phyloP scores from a whole-genome alignment of 441 rosid species.

The Erodium trifolium region DNA sequence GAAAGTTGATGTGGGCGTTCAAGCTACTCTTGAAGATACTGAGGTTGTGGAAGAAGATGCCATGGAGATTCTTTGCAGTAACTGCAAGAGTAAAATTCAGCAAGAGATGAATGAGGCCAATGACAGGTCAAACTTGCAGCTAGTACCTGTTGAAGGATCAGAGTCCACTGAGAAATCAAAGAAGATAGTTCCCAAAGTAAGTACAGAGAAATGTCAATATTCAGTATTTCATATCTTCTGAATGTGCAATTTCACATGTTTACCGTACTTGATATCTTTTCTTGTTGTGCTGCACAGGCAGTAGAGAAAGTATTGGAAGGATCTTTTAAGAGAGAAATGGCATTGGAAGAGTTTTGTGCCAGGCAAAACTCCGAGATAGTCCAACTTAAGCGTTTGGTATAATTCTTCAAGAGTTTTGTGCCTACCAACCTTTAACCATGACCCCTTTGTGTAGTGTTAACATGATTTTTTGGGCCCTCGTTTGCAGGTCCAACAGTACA shows the following conservation, averaged over 20 bases:
- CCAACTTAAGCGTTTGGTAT: conserved; percentile 92
- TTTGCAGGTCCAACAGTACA: conserved; percentile 89
- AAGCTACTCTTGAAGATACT: conserved; percentile 50
- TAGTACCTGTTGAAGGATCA: conserved; percentile 52
- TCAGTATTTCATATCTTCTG: not conserved
- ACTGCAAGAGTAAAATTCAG: conserved; percentile 43
- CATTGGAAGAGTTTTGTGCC: conserved; percentile 83
- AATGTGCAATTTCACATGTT: not conserved
- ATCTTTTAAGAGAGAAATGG: conserved; percentile 98
- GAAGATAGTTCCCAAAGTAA: conserved; percentile 79
- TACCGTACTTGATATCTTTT: conserved; percentile 13
- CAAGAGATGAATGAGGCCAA: conserved; percentile 40
- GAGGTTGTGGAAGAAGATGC: conserved; percentile 33
- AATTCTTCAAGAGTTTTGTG: conserved; percentile 8
- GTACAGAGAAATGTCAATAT: conserved; percentile 11
- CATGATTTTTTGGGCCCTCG: conserved; percentile 19
- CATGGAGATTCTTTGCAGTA: conserved; percentile 44
- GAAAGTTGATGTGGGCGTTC: conserved; percentile 77
- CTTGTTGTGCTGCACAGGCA: conserved; percentile 43
- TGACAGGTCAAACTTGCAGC: conserved; percentile 51
- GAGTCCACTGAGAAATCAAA: conserved; percentile 52
- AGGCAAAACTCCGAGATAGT: conserved; percentile 84
- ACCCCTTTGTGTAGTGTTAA: conserved; percentile 9
- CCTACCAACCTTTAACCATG: conserved; percentile 1
- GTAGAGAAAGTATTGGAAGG: conserved; percentile 96